Conservation (phyloP, 192 early-diverging fungal species). For the Coemansia sp. region DNA sequence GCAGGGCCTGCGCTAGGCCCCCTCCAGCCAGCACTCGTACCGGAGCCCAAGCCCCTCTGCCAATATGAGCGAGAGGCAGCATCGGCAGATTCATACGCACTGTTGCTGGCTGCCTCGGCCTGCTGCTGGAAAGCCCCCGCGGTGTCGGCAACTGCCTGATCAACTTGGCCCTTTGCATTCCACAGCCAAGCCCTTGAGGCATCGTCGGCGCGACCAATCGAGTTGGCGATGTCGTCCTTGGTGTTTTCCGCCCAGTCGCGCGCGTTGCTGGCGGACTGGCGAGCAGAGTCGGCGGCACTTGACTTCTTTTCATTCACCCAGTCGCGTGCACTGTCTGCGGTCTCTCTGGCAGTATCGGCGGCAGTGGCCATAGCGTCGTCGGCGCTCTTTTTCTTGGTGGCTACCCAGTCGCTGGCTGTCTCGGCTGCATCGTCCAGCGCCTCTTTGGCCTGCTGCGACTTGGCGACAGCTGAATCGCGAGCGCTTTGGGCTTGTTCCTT, state of each 20-base stretch:
- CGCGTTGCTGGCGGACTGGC: too few relatives aligned
- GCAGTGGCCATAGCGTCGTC: background rate
- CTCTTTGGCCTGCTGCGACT: background rate
- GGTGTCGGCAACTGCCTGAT: slow-evolving; percentile 15
- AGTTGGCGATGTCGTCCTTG: background rate
- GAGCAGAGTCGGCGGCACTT: too few relatives aligned
- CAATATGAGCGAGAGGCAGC: background rate
- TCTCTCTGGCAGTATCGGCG: slow-evolving; percentile 1
- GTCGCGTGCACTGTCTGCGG: background rate
- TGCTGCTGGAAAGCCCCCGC: slow-evolving; percentile 7
- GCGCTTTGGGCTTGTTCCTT: background rate
- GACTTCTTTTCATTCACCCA: too few relatives aligned
- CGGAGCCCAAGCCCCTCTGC: background rate
- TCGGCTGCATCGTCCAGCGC: slow-evolving; percentile 1
- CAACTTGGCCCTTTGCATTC: slow-evolving; percentile 13
- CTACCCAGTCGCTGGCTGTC: slow-evolving; percentile 20
- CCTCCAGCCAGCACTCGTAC: background rate
- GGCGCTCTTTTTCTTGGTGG: background rate
- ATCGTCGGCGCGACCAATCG: slow-evolving; percentile 6
- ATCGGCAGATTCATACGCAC: slow-evolving; percentile 12
- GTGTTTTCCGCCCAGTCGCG: too few relatives aligned
- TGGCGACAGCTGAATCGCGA: background rate
- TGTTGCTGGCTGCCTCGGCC: slow-evolving; percentile 14
- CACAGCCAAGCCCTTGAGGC: slow-evolving; percentile 19
- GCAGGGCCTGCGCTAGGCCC: background rate